Conservation (phyloP, 139 green algal genomes). For the Coccomyxa sp. region DNA sequence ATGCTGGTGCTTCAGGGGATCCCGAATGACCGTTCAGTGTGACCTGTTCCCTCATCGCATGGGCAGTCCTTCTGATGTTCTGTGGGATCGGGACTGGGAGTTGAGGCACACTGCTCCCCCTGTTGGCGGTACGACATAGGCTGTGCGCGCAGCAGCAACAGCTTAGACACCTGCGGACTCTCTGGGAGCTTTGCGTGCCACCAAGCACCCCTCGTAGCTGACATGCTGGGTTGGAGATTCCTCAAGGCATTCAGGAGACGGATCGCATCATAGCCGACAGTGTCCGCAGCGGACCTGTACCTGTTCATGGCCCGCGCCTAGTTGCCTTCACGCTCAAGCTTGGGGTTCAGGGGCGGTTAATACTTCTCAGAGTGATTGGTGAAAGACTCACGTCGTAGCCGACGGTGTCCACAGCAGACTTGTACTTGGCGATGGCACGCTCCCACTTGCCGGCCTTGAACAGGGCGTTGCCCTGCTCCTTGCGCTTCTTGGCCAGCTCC, state of each 20-base stretch:
- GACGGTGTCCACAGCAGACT: slow-evolving; percentile 44
- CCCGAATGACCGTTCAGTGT: not conserved
- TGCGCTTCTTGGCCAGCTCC: slow-evolving; percentile 44
- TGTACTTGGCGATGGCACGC: slow-evolving; percentile 68
- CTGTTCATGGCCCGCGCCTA: slow-evolving; percentile 54
- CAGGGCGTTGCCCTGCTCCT: slow-evolving; percentile 86
- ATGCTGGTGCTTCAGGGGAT: not conserved
- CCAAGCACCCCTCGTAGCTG: not conserved
- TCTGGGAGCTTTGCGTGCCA: no score
- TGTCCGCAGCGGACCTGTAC: slow-evolving; percentile 57
- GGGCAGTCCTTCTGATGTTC: no score
- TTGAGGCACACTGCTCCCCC: no score
- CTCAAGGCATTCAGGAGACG: not conserved
- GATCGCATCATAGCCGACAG: slow-evolving; percentile 43
- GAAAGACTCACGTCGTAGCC: slow-evolving; percentile 41
- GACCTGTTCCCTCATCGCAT: no score
- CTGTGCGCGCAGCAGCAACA: no score
- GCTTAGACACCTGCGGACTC: no score
- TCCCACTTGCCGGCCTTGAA: slow-evolving; percentile 81
- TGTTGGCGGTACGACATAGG: no score
- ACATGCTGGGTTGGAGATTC: not conserved
- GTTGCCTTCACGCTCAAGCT: no score
- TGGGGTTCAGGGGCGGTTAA: no score
- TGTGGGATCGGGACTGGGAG: no score
- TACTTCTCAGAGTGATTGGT: no score